Percentiles rank a stretch among this genome's conserved stretches.
These are phyloP conservation scores for Cercis canadensis DNA, from an alignment of 306 rosid species.

Conservation along the genomic window DNA sequence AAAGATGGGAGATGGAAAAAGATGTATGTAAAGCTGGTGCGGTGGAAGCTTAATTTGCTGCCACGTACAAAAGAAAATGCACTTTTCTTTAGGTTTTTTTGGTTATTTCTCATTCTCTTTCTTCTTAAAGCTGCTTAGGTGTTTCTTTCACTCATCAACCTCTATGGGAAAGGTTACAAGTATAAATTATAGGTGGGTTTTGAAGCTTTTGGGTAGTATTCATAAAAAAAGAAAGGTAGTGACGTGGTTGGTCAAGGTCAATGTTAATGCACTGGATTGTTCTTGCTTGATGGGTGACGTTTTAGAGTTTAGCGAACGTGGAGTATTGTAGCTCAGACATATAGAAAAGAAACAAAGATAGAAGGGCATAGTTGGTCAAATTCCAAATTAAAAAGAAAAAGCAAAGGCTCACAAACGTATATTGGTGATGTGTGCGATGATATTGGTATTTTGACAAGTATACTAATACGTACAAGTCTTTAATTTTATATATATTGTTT, in stretches of 20 bases:
- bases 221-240: constrained; percentile 24
- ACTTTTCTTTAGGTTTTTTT: not conserved
- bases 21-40: constrained; percentile 9
- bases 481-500: not conserved
- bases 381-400: constrained; percentile 19
- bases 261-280: constrained; percentile 46
- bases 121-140: constrained; percentile 26
- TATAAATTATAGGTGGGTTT: constrained; percentile 18
- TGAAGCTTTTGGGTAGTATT: constrained; percentile 11
- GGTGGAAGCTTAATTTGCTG: constrained; percentile 1
- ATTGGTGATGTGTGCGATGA: no score
- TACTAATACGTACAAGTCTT: no score
- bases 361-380: not conserved
- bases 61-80: constrained; percentile 36
- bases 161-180: constrained; percentile 47
- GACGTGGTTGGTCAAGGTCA: constrained; percentile 52
- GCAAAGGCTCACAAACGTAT: no score
- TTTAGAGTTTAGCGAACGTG: constrained; percentile 58
- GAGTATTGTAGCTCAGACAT: constrained; percentile 37
- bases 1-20: constrained; percentile 30
- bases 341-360: not conserved
- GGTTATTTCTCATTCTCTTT: not conserved
- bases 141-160: constrained; percentile 76
- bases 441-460: no score
- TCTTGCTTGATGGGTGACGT: constrained; percentile 32